Evolutionary conservation across 225 moss, liverwort and hornwort species (phyloP), one percentile per base, ranked within the genome.

Genomic region (Straminergon stramineum): DNA sequence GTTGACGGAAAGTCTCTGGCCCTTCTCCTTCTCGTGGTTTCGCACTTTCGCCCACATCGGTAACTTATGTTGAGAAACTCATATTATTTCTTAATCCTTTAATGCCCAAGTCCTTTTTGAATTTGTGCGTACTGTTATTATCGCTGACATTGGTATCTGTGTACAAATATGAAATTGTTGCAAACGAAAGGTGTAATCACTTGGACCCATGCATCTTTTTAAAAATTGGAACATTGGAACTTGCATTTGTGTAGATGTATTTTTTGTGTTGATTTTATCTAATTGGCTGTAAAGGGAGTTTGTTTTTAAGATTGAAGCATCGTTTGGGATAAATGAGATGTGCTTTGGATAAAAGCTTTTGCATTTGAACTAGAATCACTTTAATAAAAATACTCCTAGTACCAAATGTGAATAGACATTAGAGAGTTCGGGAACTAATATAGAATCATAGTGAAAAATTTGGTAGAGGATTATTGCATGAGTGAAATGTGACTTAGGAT

Each of bases 11-110:
- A 13, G 37, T 14, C 39, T 60, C 86, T 52, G 86, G 86, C 86
- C 90, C 74, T 90, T 90, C 90, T 90, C 92, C 90, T 73, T 83
- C 58, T 86, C 63, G 91, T 75, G 93, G 91, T 78, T 91, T 84
- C 75, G 79, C 64, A 51, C 55, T 78, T 91, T 84, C 75, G 79
- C 64, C 65, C 61, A 28, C 22, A 85, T 30, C 35, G 30, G 35
- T 24, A 79, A 23, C 66, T 34, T 79, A 39, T 81, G 73, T 30
- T 86, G 8, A 10, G 15, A 58, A 43, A 45, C 15, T 51, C 30
- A 17, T 48, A 41, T 3, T 60, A 30, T 41, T 28, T 80, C 80
- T 60, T 8, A 28, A 79, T 41, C 39, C 4, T 28, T 27, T 58
- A 16, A 39, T 58, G 17, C 16, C 7, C 1, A 79, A 57, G 7